These are phyloP conservation scores for Gymnopus androsaceus DNA, from an alignment of 1,284 basidiomycete species.

Conservation along the genomic window DNA sequence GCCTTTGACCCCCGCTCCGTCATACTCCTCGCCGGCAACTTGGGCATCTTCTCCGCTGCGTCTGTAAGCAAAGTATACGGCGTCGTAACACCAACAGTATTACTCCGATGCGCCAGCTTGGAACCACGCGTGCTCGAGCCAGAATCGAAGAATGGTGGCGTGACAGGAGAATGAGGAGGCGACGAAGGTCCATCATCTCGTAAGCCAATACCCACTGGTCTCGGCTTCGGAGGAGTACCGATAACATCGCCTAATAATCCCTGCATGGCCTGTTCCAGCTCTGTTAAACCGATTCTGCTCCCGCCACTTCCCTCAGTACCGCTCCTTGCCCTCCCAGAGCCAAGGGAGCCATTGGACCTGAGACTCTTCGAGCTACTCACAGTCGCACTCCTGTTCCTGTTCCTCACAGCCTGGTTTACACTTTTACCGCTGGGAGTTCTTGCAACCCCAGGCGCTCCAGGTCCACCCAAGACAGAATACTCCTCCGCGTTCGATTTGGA, in stretches of 20 bases:
- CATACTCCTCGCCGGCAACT: slow-evolving; percentile 52
- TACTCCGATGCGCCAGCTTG: slow-evolving; percentile 31
- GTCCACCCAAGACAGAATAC: slow-evolving; percentile 34
- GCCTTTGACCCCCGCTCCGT: slow-evolving; percentile 45
- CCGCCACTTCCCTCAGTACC: slow-evolving; percentile 16
- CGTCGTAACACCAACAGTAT: slow-evolving; percentile 41
- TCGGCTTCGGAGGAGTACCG: neutral
- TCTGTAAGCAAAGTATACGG: slow-evolving; percentile 42
- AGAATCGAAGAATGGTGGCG: neutral
- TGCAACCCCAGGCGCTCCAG: slow-evolving; percentile 28
- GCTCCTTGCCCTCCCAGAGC: neutral
- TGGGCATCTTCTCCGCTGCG: slow-evolving; percentile 39
- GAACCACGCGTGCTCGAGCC: slow-evolving; percentile 22
- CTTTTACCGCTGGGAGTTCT: slow-evolving; percentile 23
- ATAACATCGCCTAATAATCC: neutral
- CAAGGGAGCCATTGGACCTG: neutral
- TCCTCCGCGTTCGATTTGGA: slow-evolving; percentile 38
- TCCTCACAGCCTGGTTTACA: slow-evolving; percentile 17
- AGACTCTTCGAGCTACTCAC: neutral
- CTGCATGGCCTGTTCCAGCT: neutral
- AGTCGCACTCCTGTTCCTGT: slow-evolving; percentile 19
- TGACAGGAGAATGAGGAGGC: neutral
- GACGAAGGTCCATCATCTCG: slow-evolving; percentile 5
- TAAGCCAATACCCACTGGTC: slow-evolving; percentile 14
- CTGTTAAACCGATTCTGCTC: neutral